Conservation (phyloP, 2,329 filamentous ascomycete species). For the Cadophora gregata region DNA sequence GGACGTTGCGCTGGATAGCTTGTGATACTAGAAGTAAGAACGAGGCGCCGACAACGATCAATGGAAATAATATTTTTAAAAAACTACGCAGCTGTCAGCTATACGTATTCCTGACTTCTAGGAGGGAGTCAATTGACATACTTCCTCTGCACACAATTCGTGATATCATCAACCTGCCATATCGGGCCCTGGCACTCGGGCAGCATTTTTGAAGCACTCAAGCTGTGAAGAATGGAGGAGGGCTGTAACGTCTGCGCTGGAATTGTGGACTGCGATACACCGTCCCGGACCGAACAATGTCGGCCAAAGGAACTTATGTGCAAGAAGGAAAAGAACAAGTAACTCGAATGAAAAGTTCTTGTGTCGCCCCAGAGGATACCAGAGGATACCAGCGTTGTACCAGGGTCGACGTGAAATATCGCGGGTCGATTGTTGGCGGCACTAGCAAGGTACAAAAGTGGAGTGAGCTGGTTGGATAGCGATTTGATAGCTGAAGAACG, state of each 20-base stretch:
- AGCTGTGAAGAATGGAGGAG: not conserved
- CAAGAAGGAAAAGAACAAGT: not conserved
- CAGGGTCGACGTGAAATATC: not conserved
- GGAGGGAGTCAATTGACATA: conserved; percentile 52
- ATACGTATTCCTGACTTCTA: conserved; percentile 1
- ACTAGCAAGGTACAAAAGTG: conserved; percentile 10
- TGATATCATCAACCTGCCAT: conserved; percentile 70
- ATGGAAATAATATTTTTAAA: conserved; percentile 79
- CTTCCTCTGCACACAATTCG: conserved; percentile 69
- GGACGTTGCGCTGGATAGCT: conserved; percentile 58
- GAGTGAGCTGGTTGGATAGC: not conserved
- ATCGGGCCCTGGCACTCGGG: conserved; percentile 44
- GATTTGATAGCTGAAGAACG: conserved; percentile 5
- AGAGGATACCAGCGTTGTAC: not conserved
- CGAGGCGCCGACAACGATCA: conserved; percentile 73
- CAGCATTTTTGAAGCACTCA: conserved; percentile 32
- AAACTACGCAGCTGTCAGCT: conserved; percentile 60
- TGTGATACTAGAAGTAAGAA: conserved; percentile 68
- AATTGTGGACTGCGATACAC: not conserved
- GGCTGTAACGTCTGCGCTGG: not conserved
- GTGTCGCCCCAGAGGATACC: not conserved
- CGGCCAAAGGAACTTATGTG: not conserved
- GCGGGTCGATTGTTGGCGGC: conserved; percentile 3
- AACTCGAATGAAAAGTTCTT: conserved; percentile 1
- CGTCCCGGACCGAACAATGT: not conserved